Conservation (phyloP, 73 alveolate species). For the Durusdinium trenchii region DNA sequence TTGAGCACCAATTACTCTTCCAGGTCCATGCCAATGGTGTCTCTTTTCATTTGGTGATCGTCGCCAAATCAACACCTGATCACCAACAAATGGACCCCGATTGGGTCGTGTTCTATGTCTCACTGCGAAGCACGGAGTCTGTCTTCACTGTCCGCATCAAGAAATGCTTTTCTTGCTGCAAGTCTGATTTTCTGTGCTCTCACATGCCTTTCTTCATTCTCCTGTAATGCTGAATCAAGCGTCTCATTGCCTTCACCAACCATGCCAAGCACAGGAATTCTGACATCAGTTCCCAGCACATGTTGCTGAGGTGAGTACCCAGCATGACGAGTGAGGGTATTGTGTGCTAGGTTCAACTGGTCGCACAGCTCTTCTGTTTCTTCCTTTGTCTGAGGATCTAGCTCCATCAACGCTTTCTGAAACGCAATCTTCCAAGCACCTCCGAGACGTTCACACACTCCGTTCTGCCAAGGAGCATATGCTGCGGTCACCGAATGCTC, state of each 20-base stretch:
- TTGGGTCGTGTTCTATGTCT: background rate
- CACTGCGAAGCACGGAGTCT: background rate
- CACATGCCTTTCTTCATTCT: background rate
- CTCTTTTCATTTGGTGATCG: too few species aligned
- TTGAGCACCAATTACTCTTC: background rate
- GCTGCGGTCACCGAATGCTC: background rate
- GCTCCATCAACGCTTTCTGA: background rate
- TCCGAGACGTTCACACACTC: background rate
- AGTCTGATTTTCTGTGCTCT: background rate
- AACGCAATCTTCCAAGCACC: slow-evolving; percentile 21
- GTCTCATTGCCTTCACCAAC: background rate
- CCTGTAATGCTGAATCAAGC: background rate
- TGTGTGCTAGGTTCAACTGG: background rate
- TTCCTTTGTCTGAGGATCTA: background rate
- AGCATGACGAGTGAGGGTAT: background rate
- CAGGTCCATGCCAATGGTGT: slow-evolving; percentile 6
- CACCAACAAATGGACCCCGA: background rate
- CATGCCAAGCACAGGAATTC: background rate
- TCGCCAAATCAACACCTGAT: background rate
- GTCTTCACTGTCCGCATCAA: slow-evolving; percentile 6
- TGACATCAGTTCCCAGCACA: slow-evolving; percentile 1
- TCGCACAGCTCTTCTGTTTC: background rate
- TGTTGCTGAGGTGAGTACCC: background rate
- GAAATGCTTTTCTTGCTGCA: background rate
- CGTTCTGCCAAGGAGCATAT: background rate